A percentile compares a stretch with the other conserved stretches of the same genome.
Evolutionary conservation across 2,329 filamentous ascomycete genomes (phyloP).

Genomic region (Fusarium sp.): DNA sequence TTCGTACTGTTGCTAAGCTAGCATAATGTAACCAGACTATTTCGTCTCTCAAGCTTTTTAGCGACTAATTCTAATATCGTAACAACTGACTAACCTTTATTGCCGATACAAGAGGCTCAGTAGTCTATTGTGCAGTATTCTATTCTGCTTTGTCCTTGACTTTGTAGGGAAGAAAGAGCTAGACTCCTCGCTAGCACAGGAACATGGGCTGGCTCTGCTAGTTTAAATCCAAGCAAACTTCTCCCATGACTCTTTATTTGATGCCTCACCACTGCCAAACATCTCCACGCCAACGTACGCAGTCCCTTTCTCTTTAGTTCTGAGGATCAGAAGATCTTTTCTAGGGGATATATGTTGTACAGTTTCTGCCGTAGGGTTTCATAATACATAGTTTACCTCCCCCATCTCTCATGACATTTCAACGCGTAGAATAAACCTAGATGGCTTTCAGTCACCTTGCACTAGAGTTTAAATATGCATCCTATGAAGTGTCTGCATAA

Average conservation of each 20-base stretch:
- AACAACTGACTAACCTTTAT: background rate
- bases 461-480: background rate
- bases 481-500: background rate
- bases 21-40: background rate
- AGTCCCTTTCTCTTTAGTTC: too few species aligned
- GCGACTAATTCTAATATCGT: fast-evolving
- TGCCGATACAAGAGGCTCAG: background rate
- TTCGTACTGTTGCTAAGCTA: background rate
- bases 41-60: background rate
- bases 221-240: too few species aligned
- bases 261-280: background rate
- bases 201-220: too few species aligned
- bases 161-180: background rate
- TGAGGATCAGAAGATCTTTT: too few species aligned
- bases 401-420: background rate
- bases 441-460: background rate
- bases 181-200: background rate
- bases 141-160: background rate
- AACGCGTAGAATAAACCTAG: background rate
- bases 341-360: background rate
- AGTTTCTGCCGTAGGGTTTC: background rate
- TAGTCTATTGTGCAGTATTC: fast-evolving
- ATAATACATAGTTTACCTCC: background rate
- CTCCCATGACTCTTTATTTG: too few species aligned
- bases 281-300: background rate